phyloP scores from a whole-genome alignment of 139 green algal genomes.

The Zygnema circumcarinatum region DNA sequence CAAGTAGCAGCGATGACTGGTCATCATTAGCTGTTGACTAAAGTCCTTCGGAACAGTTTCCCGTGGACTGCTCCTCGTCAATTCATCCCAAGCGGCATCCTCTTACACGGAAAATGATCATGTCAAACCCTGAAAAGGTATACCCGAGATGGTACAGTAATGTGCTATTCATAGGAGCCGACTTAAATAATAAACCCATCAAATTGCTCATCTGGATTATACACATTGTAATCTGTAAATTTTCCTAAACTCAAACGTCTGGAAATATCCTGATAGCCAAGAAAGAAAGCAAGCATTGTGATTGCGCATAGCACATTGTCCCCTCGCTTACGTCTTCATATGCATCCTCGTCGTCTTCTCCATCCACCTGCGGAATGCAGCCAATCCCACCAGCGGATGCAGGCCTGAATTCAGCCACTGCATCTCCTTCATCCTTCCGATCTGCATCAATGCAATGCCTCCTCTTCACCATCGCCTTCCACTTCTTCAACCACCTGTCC shows the following conservation, averaged over 20 bases:
- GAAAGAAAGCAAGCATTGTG: no score
- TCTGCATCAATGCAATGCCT: neutral
- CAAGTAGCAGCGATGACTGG: neutral
- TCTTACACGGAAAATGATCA: neutral
- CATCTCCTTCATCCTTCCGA: no score
- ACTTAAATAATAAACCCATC: no score
- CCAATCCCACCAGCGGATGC: neutral
- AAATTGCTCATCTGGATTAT: no score
- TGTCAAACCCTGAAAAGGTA: neutral
- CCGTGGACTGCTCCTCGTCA: neutral
- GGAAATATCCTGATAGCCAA: no score
- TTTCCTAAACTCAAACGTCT: no score
- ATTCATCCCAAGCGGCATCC: neutral
- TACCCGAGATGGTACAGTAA: no score
- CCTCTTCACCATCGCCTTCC: neutral
- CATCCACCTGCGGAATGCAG: neutral
- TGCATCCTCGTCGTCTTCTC: neutral
- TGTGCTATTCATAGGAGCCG: no score
- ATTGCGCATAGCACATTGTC: no score
- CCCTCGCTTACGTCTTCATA: neutral
- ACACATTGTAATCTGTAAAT: no score
- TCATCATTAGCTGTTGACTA: neutral
- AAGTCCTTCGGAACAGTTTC: neutral
- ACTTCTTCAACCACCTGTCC: neutral
- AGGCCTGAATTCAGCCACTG: no score